Evolutionary conservation across 2,329 filamentous ascomycete genomes (phyloP).

Genomic region (Alternaria burnsii): DNA sequence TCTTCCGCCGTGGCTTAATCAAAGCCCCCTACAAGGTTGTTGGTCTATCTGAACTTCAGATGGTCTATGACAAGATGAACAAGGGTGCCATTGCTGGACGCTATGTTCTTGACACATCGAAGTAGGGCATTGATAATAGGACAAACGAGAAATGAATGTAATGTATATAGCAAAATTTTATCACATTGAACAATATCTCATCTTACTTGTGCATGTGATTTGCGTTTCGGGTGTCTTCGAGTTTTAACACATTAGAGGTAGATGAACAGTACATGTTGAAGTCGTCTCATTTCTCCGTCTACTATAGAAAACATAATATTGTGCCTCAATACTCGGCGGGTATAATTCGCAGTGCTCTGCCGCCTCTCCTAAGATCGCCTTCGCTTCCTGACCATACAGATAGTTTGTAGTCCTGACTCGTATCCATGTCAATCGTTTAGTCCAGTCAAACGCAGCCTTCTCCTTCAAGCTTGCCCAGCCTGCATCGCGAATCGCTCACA

Average conservation of each 20-base stretch:
- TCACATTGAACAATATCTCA: not conserved
- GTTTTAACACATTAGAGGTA: not conserved
- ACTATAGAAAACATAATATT: not conserved
- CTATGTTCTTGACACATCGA: conserved; percentile 76
- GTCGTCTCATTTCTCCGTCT: not conserved
- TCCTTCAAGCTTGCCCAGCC: not conserved
- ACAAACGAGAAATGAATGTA: not conserved
- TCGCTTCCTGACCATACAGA: not conserved
- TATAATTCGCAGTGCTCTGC: not conserved
- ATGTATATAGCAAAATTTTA: conserved; percentile 19
- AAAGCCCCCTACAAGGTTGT: conserved; percentile 86
- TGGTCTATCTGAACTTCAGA: conserved; percentile 79
- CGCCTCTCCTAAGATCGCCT: not conserved
- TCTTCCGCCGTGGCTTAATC: conserved; percentile 84
- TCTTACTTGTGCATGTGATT: not conserved
- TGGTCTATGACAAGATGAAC: conserved; percentile 77
- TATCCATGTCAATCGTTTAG: not conserved
- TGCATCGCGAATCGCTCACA: not conserved
- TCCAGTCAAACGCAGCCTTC: not conserved
- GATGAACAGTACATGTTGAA: not conserved
- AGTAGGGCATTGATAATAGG: conserved; percentile 25
- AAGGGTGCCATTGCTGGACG: conserved; percentile 77
- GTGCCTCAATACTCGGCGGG: not conserved
- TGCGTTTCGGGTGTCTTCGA: not conserved
- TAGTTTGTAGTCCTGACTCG: not conserved